A percentile compares a stretch with the other conserved stretches of the same genome.
Conservation (phyloP, 768 basidiomycete genomes). For the Lactifluus echinatus region DNA sequence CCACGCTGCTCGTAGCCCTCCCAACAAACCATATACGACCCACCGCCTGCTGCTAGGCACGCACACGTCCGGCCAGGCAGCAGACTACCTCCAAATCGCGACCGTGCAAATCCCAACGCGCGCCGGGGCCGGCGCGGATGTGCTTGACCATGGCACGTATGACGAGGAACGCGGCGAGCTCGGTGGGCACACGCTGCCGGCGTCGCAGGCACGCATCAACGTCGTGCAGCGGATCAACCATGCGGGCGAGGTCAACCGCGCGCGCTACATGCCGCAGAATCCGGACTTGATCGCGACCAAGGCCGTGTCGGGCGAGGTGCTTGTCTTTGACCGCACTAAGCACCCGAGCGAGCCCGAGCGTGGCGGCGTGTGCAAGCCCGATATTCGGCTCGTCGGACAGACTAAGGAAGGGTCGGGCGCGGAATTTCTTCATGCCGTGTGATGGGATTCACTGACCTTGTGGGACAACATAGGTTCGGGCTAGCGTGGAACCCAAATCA, state of each 20-base stretch:
- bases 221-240: constrained; percentile 95
- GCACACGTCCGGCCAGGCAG: constrained; percentile 90
- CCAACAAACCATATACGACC: constrained; percentile 88
- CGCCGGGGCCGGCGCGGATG: constrained; percentile 59
- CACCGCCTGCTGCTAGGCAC: constrained; percentile 95
- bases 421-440: not conserved
- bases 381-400: constrained; percentile 87
- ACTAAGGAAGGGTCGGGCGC: constrained; percentile 78
- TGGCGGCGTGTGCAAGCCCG: constrained; percentile 77
- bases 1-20: constrained; percentile 43
- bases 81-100: constrained; percentile 94
- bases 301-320: constrained; percentile 80
- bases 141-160: constrained; percentile 71
- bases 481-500: constrained; percentile 87
- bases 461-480: constrained; percentile 56
- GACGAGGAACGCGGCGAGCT: constrained; percentile 92
- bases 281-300: constrained; percentile 96
- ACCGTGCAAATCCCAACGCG: constrained; percentile 89
- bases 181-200: constrained; percentile 78
- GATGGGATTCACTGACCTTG: not conserved
- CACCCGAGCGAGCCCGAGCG: constrained; percentile 89
- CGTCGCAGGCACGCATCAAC: constrained; percentile 73
- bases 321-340: constrained; percentile 96
- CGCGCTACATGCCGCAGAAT: constrained; percentile 99
- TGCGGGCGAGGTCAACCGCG: constrained; percentile 90